Evolutionary conservation across 805 yeast species (phyloP).

Genomic region (Barnettozyma salicaria): DNA sequence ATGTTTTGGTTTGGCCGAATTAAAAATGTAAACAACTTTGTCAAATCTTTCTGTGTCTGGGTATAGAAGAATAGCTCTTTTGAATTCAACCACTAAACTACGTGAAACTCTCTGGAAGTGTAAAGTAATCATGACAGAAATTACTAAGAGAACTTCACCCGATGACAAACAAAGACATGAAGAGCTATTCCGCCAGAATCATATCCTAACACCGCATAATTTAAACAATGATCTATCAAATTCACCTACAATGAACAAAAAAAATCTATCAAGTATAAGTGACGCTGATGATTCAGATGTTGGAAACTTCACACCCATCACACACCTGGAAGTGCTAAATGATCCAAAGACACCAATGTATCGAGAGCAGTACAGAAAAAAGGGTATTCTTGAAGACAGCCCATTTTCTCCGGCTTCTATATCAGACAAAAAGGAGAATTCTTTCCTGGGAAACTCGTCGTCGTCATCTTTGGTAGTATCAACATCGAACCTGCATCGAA

Average conservation of each 20-base stretch:
- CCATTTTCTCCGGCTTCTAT: slow-evolving; percentile 16
- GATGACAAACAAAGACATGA: slow-evolving; percentile 14
- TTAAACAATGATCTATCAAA: slow-evolving; percentile 3
- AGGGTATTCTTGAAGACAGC: not conserved
- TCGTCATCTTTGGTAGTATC: not conserved
- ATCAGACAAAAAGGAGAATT: no score
- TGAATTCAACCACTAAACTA: not conserved
- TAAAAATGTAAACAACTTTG: not conserved
- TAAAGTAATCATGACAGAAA: no score
- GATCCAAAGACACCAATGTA: slow-evolving; percentile 24
- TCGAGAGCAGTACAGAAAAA: slow-evolving; percentile 15
- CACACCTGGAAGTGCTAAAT: slow-evolving; percentile 16
- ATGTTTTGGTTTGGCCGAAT: slow-evolving; percentile 3
- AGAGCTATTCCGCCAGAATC: slow-evolving; percentile 18
- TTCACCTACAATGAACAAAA: not conserved
- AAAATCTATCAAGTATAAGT: slow-evolving; percentile 3
- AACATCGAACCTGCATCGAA: not conserved
- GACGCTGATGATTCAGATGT: slow-evolving; percentile 5
- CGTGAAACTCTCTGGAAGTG: no score
- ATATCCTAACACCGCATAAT: slow-evolving; percentile 16
- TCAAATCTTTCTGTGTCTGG: not conserved
- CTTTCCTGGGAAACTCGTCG: not conserved
- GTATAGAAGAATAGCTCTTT: not conserved
- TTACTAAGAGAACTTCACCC: not conserved
- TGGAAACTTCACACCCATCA: slow-evolving; percentile 16